Conservation (phyloP, 2,329 filamentous ascomycete genomes). For the Fusarium sororula region DNA sequence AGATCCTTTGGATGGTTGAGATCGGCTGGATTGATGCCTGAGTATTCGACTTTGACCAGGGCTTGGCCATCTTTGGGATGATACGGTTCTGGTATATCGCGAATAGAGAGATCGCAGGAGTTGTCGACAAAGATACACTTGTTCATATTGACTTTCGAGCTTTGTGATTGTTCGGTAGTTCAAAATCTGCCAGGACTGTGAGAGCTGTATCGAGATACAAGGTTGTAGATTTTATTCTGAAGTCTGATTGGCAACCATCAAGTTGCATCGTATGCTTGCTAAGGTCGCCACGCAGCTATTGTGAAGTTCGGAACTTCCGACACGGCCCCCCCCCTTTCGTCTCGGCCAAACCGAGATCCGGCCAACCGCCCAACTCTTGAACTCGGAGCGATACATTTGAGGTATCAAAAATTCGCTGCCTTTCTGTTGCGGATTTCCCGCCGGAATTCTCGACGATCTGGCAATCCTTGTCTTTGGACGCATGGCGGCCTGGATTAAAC, state of each 20-base stretch:
- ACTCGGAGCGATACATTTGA: fast-evolving
- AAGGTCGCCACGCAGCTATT: fast-evolving
- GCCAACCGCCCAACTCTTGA: not conserved
- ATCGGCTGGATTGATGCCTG: not conserved
- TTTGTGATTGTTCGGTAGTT: not conserved
- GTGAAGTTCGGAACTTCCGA: not conserved
- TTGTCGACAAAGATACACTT: not conserved
- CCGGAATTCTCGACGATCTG: no score
- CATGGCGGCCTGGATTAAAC: no score
- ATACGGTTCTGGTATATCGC: not conserved
- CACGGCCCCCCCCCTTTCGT: fast-evolving
- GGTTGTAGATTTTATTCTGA: not conserved
- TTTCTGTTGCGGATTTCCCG: not conserved
- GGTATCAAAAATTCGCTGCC: fast-evolving
- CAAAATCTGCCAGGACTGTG: fast-evolving
- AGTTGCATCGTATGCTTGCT: fast-evolving
- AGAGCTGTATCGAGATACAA: not conserved
- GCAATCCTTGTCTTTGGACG: no score
- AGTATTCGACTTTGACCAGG: not conserved
- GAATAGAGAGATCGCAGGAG: not conserved
- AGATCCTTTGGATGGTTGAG: not conserved
- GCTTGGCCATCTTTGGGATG: not conserved
- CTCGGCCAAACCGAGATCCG: not conserved
- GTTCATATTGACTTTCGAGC: not conserved
- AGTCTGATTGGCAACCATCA: no score